These are phyloP conservation scores for Aquilaria yunnanensis DNA, from an alignment of 345 rosid species.

Conservation along the genomic window DNA sequence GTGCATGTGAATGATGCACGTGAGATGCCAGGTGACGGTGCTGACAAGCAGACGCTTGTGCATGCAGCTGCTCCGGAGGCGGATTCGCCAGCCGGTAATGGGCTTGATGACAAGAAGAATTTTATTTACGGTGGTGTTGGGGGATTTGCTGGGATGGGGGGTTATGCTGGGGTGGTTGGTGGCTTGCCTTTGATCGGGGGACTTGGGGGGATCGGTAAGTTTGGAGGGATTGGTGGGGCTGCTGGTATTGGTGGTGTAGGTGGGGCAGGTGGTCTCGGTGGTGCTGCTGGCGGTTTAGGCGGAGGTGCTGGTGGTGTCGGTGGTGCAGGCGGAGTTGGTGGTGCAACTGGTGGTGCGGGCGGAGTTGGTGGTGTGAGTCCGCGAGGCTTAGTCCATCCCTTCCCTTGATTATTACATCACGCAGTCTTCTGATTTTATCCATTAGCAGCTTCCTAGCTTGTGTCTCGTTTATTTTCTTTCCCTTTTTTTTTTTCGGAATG, in stretches of 20 bases:
- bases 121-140: conserved; percentile 60
- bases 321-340: background rate
- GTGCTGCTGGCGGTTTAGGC: conserved; percentile 6
- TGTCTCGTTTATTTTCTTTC: too few species aligned
- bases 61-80: conserved; percentile 35
- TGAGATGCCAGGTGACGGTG: conserved; percentile 20
- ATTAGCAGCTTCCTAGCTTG: too few species aligned
- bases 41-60: conserved; percentile 7
- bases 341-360: background rate
- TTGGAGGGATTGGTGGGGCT: conserved; percentile 44
- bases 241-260: conserved; percentile 47
- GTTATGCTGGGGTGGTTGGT: conserved; percentile 53
- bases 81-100: conserved; percentile 27
- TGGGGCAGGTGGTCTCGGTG: conserved; percentile 26
- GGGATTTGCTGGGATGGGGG: conserved; percentile 72
- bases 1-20: conserved; percentile 33
- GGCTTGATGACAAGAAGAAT: conserved; percentile 52
- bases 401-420: too few species aligned
- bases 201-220: conserved; percentile 40
- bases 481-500: too few species aligned
- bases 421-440: too few species aligned
- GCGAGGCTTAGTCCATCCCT: too few species aligned
- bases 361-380: background rate
- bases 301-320: background rate
- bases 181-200: conserved; percentile 52